Percentiles rank a stretch among this genome's conserved stretches.
Evolutionary conservation across 1,284 basidiomycete genomes (phyloP).

Genomic region (Apiotrichum siamense): DNA sequence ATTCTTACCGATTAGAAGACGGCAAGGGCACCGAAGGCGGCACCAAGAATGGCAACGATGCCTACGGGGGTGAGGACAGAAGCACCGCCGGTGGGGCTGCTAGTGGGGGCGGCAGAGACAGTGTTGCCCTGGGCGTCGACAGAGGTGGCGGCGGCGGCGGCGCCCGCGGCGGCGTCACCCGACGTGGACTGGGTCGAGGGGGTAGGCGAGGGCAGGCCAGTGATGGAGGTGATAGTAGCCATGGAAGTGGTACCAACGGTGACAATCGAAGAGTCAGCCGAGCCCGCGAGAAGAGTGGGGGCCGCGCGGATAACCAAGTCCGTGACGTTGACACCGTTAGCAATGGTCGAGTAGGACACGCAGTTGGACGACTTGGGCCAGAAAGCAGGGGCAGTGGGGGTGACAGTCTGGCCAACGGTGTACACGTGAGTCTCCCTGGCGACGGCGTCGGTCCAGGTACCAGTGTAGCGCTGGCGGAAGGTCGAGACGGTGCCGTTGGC

Average conservation of each 20-base stretch:
- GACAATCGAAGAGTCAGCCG: conserved; percentile 17
- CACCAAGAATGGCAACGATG: conserved; percentile 12
- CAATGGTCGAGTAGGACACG: conserved; percentile 43
- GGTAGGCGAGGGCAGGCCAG: neutral
- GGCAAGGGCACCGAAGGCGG: conserved; percentile 19
- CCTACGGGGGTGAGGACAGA: conserved; percentile 3
- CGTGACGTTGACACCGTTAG: conserved; percentile 38
- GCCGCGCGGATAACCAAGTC: conserved; percentile 35
- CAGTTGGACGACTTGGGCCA: conserved; percentile 46
- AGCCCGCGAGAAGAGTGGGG: conserved; percentile 23
- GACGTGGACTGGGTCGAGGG: too few species aligned
- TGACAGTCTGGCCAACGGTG: conserved; percentile 37
- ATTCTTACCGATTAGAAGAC: too few species aligned
- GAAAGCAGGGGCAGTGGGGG: conserved; percentile 34
- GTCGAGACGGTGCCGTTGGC: conserved; percentile 42
- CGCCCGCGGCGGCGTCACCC: neutral
- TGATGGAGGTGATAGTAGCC: conserved; percentile 10
- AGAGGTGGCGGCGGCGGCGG: conserved; percentile 11
- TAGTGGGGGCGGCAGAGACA: conserved; percentile 4
- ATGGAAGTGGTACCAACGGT: conserved; percentile 25
- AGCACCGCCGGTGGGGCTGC: neutral
- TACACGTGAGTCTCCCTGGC: conserved; percentile 12
- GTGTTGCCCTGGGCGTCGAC: neutral
- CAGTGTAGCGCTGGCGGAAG: conserved; percentile 48
- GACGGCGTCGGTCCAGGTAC: conserved; percentile 27